Percentiles rank a stretch among this genome's conserved stretches.
These are phyloP conservation scores for Kitagawia praeruptora DNA, from an alignment of 129 eudicot species.

Conservation along the genomic window DNA sequence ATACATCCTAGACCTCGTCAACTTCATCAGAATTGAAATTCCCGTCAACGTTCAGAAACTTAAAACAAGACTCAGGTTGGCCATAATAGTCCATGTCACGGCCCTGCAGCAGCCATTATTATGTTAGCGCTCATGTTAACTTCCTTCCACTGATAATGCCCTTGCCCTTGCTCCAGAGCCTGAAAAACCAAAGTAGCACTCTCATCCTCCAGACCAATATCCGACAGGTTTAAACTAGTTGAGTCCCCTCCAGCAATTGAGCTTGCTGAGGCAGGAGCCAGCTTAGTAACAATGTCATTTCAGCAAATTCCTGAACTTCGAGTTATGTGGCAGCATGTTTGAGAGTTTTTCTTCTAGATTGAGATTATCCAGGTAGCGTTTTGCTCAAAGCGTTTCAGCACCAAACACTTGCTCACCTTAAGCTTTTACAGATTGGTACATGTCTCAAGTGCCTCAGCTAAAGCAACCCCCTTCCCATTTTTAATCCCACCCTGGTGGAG, in stretches of 20 bases:
- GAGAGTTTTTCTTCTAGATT: conserved; percentile 27
- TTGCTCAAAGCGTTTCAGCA: conserved; percentile 44
- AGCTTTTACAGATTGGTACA: no score
- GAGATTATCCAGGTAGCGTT: conserved; percentile 17
- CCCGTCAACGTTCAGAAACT: conserved; percentile 49
- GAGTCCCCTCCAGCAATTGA: conserved; percentile 37
- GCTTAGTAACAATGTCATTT: background rate
- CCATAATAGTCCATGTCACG: conserved; percentile 32
- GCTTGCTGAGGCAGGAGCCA: conserved; percentile 38
- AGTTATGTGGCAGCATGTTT: conserved; percentile 36
- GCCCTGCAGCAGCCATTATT: conserved; percentile 11
- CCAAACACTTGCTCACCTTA: conserved; percentile 29
- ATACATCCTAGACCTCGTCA: conserved; percentile 50
- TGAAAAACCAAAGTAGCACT: conserved; percentile 28
- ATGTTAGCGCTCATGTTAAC: conserved; percentile 57
- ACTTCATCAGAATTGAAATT: conserved; percentile 78
- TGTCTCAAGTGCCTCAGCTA: no score
- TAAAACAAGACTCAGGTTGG: conserved; percentile 32
- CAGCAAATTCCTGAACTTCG: conserved; percentile 51
- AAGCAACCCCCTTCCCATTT: no score
- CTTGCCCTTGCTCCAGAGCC: conserved; percentile 49
- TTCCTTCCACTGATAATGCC: conserved; percentile 31
- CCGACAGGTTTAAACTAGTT: conserved; percentile 41
- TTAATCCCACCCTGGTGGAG: no score
- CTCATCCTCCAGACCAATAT: conserved; percentile 59